These are phyloP conservation scores for Ceratobasidium sp. DNA, from an alignment of 1,284 basidiomycete genomes.

Conservation along the genomic window DNA sequence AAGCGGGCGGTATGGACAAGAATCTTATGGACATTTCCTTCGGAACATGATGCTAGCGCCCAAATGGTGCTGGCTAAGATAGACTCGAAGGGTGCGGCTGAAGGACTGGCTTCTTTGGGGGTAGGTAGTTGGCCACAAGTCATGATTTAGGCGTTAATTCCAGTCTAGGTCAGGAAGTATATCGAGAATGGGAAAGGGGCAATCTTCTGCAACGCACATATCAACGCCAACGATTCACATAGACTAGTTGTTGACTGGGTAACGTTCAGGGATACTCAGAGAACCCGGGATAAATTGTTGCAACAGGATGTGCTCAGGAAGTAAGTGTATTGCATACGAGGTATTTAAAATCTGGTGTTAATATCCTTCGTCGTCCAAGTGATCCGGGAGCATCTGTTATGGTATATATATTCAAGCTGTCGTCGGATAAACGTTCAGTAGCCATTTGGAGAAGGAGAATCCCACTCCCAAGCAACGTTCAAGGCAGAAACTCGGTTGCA, in stretches of 20 bases:
- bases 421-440: slow-evolving; percentile 1
- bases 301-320: slow-evolving; percentile 24
- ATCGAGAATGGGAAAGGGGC: slow-evolving; percentile 14
- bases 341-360: no score
- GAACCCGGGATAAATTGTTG: slow-evolving; percentile 16
- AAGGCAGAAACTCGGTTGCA: neutral
- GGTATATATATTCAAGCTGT: neutral
- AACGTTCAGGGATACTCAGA: slow-evolving; percentile 31
- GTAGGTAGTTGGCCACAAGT: neutral
- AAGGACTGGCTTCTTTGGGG: slow-evolving; percentile 3
- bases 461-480: neutral
- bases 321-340: neutral
- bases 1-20: slow-evolving; percentile 21
- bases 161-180: slow-evolving; percentile 11
- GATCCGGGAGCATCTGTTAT: neutral
- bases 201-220: slow-evolving; percentile 20
- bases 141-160: neutral
- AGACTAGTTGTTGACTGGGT: slow-evolving; percentile 26
- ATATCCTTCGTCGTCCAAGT: no score
- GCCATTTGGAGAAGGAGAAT: slow-evolving; percentile 17
- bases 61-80: neutral
- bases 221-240: neutral
- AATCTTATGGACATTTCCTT: slow-evolving; percentile 18
- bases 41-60: slow-evolving; percentile 5
- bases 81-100: neutral